Evolutionary conservation across 305 asterid species (phyloP), one percentile per base, ranked within the genome.

Genomic region (Striga hermonthica): DNA sequence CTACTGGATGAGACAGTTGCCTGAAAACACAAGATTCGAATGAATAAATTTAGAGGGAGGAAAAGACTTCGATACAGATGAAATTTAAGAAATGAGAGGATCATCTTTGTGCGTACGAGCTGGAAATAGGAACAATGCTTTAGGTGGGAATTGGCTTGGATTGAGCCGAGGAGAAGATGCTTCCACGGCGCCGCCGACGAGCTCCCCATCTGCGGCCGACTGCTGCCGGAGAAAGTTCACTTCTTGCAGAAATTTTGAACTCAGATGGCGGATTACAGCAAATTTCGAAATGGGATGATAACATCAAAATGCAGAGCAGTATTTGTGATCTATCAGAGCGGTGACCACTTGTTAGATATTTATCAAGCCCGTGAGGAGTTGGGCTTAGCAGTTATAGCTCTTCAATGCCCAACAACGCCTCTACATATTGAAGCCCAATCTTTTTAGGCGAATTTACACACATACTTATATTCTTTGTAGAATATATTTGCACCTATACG

Each of bases 81-180:
- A 22, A 9, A 28, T 53, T 7, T 8, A 31, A 52, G 35, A 52
- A 9, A 50, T 12, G 7, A 50, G 9, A 6, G 6, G 0, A 45
- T 45, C n/a, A 45, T 8, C 10, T 41, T 45, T 62, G 31, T 58
- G 60, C 13, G 55, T 81, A 91, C 98, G 4, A 90, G 89, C 66
- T 93, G 99, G 77, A 93, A 77, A 67, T 82, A 90, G 57, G 95
- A 61, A 60, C 79, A 67, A 66, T 88, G 92, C 64, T 80, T 88
- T 80, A 84, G 86, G 75, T 83, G 96, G 63, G 95, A 86, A 76
- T 90, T 93, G 68, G 96, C 76, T 48, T 82, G 76, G 10, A 90
- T 67, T 49, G 97, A 84, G 77, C 76, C 71, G 70, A 90, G 83
- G 22, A 93, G 88, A 74, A 88, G 95, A 79, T 90, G 91, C 81